These are phyloP conservation scores for Pichia sp. DNA, from an alignment of 1,139 yeast genomes.

Conservation along the genomic window DNA sequence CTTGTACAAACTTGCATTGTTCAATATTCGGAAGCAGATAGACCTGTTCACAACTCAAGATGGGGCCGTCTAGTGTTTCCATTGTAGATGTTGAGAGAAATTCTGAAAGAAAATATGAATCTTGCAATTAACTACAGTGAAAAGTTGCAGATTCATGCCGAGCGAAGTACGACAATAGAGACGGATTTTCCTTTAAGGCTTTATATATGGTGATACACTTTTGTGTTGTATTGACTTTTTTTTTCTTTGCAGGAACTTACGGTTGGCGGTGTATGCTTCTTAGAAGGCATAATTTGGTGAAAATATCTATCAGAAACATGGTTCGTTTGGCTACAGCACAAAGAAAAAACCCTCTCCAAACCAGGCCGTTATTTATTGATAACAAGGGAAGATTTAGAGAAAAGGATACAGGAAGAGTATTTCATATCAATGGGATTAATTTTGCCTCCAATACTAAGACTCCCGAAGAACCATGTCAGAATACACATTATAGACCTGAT, in stretches of 20 bases:
- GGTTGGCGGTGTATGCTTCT: background rate
- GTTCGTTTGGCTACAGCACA: background rate
- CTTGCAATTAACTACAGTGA: background rate
- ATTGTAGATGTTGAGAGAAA: background rate
- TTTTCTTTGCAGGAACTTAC: background rate
- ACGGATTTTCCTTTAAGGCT: too few species aligned
- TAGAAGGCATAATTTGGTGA: background rate
- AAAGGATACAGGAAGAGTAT: slow-evolving; percentile 44
- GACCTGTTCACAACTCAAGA: slow-evolving; percentile 25
- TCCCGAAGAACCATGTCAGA: slow-evolving; percentile 53
- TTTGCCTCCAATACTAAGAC: slow-evolving; percentile 70
- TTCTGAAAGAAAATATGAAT: background rate
- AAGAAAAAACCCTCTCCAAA: slow-evolving; percentile 5
- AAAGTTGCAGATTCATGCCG: background rate
- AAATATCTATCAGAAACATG: background rate
- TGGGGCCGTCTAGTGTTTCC: background rate
- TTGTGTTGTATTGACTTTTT: background rate
- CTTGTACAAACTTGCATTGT: slow-evolving; percentile 40
- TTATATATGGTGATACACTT: background rate
- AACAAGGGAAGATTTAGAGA: slow-evolving; percentile 56
- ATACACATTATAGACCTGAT: slow-evolving; percentile 46
- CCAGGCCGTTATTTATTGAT: slow-evolving; percentile 19
- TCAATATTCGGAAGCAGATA: slow-evolving; percentile 28
- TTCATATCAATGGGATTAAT: slow-evolving; percentile 75
- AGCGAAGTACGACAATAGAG: background rate